These are phyloP conservation scores for Prunella vulgaris DNA, from an alignment of 257 asterid genomes.

Conservation along the genomic window DNA sequence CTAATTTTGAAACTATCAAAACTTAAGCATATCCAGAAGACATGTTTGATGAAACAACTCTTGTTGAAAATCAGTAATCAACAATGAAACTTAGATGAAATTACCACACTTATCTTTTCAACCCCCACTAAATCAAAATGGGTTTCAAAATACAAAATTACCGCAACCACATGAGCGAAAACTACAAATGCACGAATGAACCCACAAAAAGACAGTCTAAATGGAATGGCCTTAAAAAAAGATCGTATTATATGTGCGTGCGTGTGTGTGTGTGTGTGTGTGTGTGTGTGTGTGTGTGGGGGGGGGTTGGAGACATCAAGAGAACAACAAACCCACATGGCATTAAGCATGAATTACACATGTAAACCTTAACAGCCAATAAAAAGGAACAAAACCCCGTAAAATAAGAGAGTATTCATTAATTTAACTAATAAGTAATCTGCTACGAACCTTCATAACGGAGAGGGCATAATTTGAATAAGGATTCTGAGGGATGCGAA, in stretches of 20 bases:
- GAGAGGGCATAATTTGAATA: constrained; percentile 58
- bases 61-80: not conserved
- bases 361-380: not conserved
- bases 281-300: too few relatives aligned
- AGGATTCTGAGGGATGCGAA: constrained; percentile 66
- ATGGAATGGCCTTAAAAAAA: not conserved
- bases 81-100: not conserved
- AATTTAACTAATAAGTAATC: not conserved
- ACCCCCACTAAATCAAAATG: not conserved
- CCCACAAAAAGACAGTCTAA: not conserved
- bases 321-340: constrained; percentile 10
- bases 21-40: not conserved
- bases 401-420: not conserved
- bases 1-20: not conserved
- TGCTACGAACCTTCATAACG: constrained; percentile 60
- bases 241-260: too few relatives aligned
- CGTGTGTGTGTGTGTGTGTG: too few relatives aligned
- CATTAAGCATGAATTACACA: not conserved
- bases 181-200: not conserved
- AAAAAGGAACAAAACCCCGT: constrained; percentile 7
- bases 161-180: not conserved
- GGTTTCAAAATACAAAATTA: not conserved
- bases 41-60: not conserved
- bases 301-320: too few relatives aligned
- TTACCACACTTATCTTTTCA: not conserved